phyloP scores from a whole-genome alignment of 495 filamentous ascomycete genomes.

The Cudoniella acicularis region DNA sequence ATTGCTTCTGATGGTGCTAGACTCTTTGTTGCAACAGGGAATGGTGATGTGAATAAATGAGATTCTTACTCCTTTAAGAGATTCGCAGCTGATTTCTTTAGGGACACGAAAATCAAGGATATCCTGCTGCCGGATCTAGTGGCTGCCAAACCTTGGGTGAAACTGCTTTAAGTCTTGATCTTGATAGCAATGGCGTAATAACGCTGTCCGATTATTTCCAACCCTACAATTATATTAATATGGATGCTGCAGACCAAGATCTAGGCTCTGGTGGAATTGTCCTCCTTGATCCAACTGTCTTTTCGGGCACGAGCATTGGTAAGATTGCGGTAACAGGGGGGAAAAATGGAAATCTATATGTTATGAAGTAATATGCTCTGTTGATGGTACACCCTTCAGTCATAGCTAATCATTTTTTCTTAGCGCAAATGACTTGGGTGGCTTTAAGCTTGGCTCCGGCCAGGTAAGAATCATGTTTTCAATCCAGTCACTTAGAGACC shows the following conservation, averaged over 20 bases:
- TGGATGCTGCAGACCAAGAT: constrained; percentile 36
- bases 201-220: constrained; percentile 37
- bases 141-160: constrained; percentile 40
- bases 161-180: constrained; percentile 30
- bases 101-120: too few relatives aligned
- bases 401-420: too few relatives aligned
- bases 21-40: constrained; percentile 38
- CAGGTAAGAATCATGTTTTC: too few relatives aligned
- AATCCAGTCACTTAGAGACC: too few relatives aligned
- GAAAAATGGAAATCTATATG: constrained; percentile 41
- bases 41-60: constrained; percentile 8
- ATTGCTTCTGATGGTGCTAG: constrained; percentile 33
- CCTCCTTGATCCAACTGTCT: constrained; percentile 33
- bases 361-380: constrained; percentile 39
- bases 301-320: constrained; percentile 33
- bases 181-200: constrained; percentile 29
- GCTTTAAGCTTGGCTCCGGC: too few relatives aligned
- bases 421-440: too few relatives aligned
- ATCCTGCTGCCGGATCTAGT: too few relatives aligned
- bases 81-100: too few relatives aligned
- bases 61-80: too few relatives aligned
- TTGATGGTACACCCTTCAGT: too few relatives aligned
- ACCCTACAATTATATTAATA: constrained; percentile 35
- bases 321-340: constrained; percentile 39
- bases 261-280: constrained; percentile 36